Evolutionary conservation across 2,329 filamentous ascomycete species (phyloP).

Genomic region (Paecilomyces dactylethromorphus): DNA sequence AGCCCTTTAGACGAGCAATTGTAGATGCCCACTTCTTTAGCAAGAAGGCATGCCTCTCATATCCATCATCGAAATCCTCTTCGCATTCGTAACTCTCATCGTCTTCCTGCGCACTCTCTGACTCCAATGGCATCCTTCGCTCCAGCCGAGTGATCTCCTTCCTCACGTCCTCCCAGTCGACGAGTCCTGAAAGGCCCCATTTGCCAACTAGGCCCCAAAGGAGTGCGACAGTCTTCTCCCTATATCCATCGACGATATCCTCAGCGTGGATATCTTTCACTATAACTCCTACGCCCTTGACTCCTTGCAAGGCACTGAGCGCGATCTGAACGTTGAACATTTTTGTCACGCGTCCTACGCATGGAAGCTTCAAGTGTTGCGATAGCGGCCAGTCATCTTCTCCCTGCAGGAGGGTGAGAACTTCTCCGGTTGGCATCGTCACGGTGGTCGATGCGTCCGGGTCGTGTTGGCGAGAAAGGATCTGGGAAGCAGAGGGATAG

Average conservation of each 20-base stretch:
- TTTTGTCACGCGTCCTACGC: slow-evolving; percentile 49
- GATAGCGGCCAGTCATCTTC: slow-evolving; percentile 45
- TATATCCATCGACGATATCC: slow-evolving; percentile 58
- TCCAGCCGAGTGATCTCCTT: slow-evolving; percentile 45
- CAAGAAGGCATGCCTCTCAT: slow-evolving; percentile 30
- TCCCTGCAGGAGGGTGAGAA: slow-evolving; percentile 27
- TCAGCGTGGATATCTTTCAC: slow-evolving; percentile 44
- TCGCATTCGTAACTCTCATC: slow-evolving; percentile 15
- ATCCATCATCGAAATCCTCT: slow-evolving; percentile 19
- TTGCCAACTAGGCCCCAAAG: slow-evolving; percentile 55
- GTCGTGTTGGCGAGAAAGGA: slow-evolving; percentile 11
- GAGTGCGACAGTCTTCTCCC: slow-evolving; percentile 57
- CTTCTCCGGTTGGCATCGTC: slow-evolving; percentile 38
- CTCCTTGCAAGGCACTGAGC: slow-evolving; percentile 44
- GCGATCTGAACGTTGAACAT: slow-evolving; percentile 55
- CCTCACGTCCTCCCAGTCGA: slow-evolving; percentile 50
- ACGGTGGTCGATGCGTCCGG: slow-evolving; percentile 38
- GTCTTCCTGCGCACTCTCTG: slow-evolving; percentile 12
- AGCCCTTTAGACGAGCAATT: slow-evolving; percentile 41
- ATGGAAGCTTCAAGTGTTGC: slow-evolving; percentile 53
- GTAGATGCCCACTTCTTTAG: slow-evolving; percentile 51
- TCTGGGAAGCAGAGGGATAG: slow-evolving; percentile 31
- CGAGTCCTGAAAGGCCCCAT: slow-evolving; percentile 47
- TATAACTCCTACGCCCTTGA: slow-evolving; percentile 35
- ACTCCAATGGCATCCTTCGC: slow-evolving; percentile 13